Conservation (phyloP, 768 basidiomycete genomes). For the Omphalotus guepiniiformis region DNA sequence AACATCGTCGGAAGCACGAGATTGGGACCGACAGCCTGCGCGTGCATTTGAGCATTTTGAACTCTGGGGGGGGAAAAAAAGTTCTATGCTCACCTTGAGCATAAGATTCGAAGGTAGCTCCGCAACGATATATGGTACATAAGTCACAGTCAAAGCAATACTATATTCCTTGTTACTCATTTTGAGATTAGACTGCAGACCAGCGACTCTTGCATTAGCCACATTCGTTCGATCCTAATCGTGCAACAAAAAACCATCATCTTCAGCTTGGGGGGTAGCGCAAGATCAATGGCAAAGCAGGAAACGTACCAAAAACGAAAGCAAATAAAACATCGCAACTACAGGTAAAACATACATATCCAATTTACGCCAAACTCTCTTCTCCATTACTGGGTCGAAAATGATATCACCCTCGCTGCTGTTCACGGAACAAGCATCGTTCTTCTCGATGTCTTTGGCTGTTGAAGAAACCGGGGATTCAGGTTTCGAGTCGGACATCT, state of each 20-base stretch:
- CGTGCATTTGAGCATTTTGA: slow-evolving; percentile 10
- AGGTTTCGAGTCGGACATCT: too few relatives aligned
- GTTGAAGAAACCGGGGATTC: too few relatives aligned
- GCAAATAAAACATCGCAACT: slow-evolving; percentile 32
- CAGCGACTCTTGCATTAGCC: slow-evolving; percentile 58
- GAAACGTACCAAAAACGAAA: slow-evolving; percentile 49
- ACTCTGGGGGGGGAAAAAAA: too few relatives aligned
- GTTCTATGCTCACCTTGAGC: slow-evolving; percentile 46
- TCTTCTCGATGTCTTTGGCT: background rate
- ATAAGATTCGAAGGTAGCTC: slow-evolving; percentile 61
- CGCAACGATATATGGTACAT: slow-evolving; percentile 51
- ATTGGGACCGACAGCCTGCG: slow-evolving; percentile 50
- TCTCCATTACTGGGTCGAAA: slow-evolving; percentile 15
- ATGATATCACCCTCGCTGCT: background rate
- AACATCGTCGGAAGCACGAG: slow-evolving; percentile 58
- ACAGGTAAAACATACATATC: slow-evolving; percentile 33
- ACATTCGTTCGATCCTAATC: slow-evolving; percentile 52
- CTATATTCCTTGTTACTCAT: slow-evolving; percentile 49
- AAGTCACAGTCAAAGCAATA: slow-evolving; percentile 44
- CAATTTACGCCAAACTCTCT: slow-evolving; percentile 30
- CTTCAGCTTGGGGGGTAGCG: background rate
- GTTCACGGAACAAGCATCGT: background rate
- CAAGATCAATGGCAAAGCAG: background rate
- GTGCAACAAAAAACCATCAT: background rate
- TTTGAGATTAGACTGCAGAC: slow-evolving; percentile 49